Evolutionary conservation across 2,329 filamentous ascomycete species (phyloP), one percentile per base, ranked within the genome.

Genomic region (Scytalidium sp.): DNA sequence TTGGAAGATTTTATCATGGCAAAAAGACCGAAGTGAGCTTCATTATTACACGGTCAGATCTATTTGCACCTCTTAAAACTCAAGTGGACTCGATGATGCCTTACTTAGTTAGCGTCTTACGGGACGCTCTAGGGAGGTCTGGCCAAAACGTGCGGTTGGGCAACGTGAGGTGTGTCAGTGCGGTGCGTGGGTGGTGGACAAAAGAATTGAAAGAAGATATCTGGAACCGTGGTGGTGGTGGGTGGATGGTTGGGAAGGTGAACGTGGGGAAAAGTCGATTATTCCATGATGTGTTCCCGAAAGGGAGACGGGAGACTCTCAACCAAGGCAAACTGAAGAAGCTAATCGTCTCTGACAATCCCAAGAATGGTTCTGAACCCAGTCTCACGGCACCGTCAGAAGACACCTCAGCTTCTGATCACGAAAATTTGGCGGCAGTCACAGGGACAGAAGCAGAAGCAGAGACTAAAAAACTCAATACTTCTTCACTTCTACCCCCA

Each of bases 211-310:
- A 90, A 67, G 85, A 96, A 58, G 86, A 92, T 43, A 91, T 99
- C 43, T 92, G 84, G 79, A 72, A 84, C 41, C 81, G 89, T 44
- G 91, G 90, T 3, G 93, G 93, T 3, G 94, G 85, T 15, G 86
- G 88, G 15, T 99, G 94, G 93, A 85, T 99, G 76, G 88, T 99
- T 2, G 94, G 94, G n/a, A 97, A 96, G 68, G 90, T 91, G 55
- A 99, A 99, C 64, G 95, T 97, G 2, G 95, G 94, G 20, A 99
- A 99, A 70, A 97, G 93, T 60, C 87, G 87, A 63, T 79, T 99
- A 2, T 96, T 97, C 53, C 85, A 94, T 59, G 81, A 84, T 3
- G 83, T 97, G 7, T 96, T 92, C 61, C 93, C 95, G 3, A 93
- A 88, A 75, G 84, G 83, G 21, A 76, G 74, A 70, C 52, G 63